Conservation (phyloP, 768 basidiomycete species). For the Dioszegia aurantiaca region DNA sequence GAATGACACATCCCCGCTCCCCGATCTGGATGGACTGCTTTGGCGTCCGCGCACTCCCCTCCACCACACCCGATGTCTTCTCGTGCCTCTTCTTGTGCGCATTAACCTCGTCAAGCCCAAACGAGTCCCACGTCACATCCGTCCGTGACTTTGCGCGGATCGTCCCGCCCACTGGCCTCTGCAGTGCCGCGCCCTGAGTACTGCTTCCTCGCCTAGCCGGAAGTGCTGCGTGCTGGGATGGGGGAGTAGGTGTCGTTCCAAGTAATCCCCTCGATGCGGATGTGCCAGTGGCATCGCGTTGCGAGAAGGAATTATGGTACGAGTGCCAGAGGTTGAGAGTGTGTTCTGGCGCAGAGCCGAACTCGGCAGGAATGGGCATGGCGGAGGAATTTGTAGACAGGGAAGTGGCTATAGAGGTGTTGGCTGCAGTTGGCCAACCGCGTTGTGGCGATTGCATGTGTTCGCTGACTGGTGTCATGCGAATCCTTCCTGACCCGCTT, state of each 20-base stretch:
- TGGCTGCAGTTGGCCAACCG: slow-evolving; percentile 14
- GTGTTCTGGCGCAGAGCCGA: slow-evolving; percentile 38
- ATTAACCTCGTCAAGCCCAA: slow-evolving; percentile 30
- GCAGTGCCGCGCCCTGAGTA: not conserved
- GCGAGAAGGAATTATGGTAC: slow-evolving; percentile 34
- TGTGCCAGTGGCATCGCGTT: slow-evolving; percentile 21
- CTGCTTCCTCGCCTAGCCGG: not conserved
- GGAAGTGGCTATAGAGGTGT: slow-evolving; percentile 12
- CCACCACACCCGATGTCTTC: not conserved
- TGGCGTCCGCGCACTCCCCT: slow-evolving; percentile 27
- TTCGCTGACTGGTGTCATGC: slow-evolving; percentile 29
- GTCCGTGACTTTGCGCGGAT: slow-evolving; percentile 30
- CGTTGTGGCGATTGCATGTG: not conserved
- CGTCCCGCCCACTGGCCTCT: slow-evolving; percentile 30
- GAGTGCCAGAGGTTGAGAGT: slow-evolving; percentile 34
- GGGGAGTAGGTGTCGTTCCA: slow-evolving; percentile 16
- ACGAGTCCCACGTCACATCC: slow-evolving; percentile 39
- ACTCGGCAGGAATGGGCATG: slow-evolving; percentile 32
- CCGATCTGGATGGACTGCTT: slow-evolving; percentile 34
- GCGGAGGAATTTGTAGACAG: slow-evolving; percentile 6
- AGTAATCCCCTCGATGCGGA: slow-evolving; percentile 27
- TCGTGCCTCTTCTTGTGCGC: slow-evolving; percentile 2
- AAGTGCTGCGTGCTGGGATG: slow-evolving; percentile 7
- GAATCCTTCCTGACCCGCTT: slow-evolving; percentile 23
- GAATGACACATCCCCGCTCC: not conserved